Evolutionary conservation across 106 monocot genomes (phyloP).

Genomic region (Apostasia shenzhenica): DNA sequence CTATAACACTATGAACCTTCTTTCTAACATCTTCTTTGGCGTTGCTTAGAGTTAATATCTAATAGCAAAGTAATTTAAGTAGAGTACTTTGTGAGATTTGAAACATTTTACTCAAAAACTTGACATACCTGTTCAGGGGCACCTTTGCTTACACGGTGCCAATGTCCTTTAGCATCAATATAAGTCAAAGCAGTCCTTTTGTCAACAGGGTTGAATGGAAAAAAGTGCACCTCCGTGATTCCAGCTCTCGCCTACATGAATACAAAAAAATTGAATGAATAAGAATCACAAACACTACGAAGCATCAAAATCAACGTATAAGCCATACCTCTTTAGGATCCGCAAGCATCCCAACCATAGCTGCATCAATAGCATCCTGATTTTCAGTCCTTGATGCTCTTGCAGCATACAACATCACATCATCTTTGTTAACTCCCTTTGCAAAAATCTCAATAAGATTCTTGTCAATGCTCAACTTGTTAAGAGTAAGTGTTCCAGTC

Average conservation of each 20-base stretch:
- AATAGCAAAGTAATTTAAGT: not conserved
- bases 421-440: conserved; percentile 57
- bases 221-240: conserved; percentile 65
- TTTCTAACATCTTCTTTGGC: conserved; percentile 47
- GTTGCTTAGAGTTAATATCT: conserved; percentile 62
- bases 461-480: conserved; percentile 91
- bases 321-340: conserved; percentile 67
- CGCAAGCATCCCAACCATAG: conserved; percentile 84
- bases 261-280: not conserved
- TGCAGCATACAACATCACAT: conserved; percentile 61
- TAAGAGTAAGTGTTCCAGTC: conserved; percentile 86
- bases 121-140: conserved; percentile 60
- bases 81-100: not conserved
- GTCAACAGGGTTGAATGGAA: conserved; percentile 73
- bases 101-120: not conserved
- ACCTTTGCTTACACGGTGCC: conserved; percentile 81
- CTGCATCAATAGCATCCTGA: conserved; percentile 82
- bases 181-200: conserved; percentile 75
- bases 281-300: not conserved
- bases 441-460: conserved; percentile 70
- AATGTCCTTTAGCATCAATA: conserved; percentile 43
- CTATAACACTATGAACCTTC: conserved; percentile 57
- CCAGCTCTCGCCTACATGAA: conserved; percentile 58
- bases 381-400: conserved; percentile 77
- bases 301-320: not conserved